These are phyloP conservation scores for Solanum ossicruentum DNA, from an alignment of 257 asterid genomes.

Conservation along the genomic window DNA sequence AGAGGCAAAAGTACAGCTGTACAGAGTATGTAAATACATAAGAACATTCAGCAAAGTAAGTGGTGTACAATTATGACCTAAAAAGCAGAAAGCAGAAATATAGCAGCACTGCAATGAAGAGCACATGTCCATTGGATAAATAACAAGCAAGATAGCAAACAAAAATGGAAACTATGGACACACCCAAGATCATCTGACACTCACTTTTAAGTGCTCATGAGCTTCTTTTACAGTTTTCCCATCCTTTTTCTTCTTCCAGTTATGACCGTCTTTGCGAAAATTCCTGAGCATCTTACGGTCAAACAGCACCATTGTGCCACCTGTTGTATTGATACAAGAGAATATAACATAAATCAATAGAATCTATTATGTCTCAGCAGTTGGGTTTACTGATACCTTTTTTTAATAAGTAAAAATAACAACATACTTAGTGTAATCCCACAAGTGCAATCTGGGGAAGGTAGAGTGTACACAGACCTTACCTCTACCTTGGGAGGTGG, in stretches of 20 bases:
- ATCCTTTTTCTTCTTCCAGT: conserved; percentile 97
- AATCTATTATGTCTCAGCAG: not conserved
- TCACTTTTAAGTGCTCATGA: conserved; percentile 92
- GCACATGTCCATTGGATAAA: not conserved
- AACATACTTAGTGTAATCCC: not conserved
- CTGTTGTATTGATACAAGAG: conserved; percentile 23
- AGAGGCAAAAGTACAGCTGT: not conserved
- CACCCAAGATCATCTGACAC: conserved; percentile 6
- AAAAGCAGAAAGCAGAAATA: not conserved
- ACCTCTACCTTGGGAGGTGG: not conserved
- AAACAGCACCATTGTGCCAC: conserved; percentile 81
- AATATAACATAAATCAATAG: conserved; percentile 6
- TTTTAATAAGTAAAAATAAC: not conserved
- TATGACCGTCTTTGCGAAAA: conserved; percentile 92
- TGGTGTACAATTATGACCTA: not conserved
- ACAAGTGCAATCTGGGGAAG: not conserved
- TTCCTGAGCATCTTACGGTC: conserved; percentile 97
- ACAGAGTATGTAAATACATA: not conserved
- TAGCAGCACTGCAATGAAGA: not conserved
- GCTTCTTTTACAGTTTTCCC: conserved; percentile 98
- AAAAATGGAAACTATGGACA: not conserved
- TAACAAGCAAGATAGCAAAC: not conserved
- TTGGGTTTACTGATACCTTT: not conserved
- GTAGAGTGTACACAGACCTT: not conserved
- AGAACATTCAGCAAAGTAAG: not conserved